These are phyloP conservation scores for Meripilus lineatus DNA, from an alignment of 1,284 basidiomycete species.

Conservation along the genomic window DNA sequence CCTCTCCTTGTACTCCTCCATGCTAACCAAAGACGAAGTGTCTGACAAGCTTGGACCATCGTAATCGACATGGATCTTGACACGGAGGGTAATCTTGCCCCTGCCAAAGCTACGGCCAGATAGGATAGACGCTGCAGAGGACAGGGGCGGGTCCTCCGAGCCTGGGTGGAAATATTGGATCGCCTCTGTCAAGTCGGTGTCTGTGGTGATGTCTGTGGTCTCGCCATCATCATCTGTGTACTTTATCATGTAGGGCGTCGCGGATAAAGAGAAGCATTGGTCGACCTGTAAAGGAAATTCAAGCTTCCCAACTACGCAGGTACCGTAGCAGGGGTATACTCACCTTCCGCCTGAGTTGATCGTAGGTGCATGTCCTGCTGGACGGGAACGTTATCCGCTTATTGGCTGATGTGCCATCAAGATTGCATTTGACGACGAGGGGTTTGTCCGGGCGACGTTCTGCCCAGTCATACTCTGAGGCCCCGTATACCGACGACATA, in stretches of 20 bases:
- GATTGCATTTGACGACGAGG: conserved; percentile 74
- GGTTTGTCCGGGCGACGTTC: conserved; percentile 50
- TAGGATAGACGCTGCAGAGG: conserved; percentile 68
- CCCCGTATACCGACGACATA: conserved; percentile 25
- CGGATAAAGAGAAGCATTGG: conserved; percentile 75
- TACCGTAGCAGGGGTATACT: conserved; percentile 15
- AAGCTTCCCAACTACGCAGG: no score
- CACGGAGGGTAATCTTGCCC: conserved; percentile 68
- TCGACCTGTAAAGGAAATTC: conserved; percentile 54
- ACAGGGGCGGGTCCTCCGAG: conserved; percentile 59
- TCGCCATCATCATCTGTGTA: conserved; percentile 90
- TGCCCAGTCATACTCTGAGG: conserved; percentile 21
- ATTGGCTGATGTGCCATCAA: conserved; percentile 66
- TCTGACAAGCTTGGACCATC: conserved; percentile 90
- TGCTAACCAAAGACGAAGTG: conserved; percentile 71
- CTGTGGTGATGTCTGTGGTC: conserved; percentile 59
- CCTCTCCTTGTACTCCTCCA: conserved; percentile 63
- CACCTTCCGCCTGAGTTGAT: conserved; percentile 67
- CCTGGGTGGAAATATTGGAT: conserved; percentile 79
- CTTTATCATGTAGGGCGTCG: conserved; percentile 63
- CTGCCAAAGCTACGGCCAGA: conserved; percentile 65
- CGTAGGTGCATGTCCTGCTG: conserved; percentile 70
- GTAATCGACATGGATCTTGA: conserved; percentile 79
- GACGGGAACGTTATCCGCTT: conserved; percentile 76
- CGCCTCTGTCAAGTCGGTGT: conserved; percentile 78